Conservation (phyloP, 352 stramenopile genomes). For the Phytopythium aichiense region DNA sequence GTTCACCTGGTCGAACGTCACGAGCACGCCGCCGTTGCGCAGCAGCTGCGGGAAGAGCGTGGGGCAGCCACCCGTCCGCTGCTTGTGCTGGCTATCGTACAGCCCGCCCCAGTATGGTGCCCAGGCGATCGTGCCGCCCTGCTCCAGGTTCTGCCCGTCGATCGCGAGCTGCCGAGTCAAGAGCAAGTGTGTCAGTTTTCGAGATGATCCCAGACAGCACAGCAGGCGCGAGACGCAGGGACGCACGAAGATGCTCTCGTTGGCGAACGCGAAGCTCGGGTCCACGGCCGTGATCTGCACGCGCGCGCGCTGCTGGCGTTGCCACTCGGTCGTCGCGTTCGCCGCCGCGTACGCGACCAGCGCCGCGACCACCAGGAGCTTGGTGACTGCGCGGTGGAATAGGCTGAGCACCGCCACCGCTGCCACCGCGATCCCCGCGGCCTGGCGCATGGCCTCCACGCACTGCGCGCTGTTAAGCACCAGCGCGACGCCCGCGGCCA, state of each 20-base stretch:
- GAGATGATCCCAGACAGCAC: no score
- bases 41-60: slow-evolving; percentile 59
- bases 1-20: slow-evolving; percentile 67
- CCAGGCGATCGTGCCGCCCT: slow-evolving; percentile 66
- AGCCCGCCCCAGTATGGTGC: slow-evolving; percentile 62
- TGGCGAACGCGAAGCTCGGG: slow-evolving; percentile 71
- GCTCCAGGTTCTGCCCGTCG: slow-evolving; percentile 76
- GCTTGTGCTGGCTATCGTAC: slow-evolving; percentile 28
- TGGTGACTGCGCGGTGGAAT: slow-evolving; percentile 63
- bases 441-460: slow-evolving; percentile 7
- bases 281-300: slow-evolving; percentile 71
- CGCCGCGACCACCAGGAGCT: slow-evolving; percentile 45
- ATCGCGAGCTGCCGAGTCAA: slow-evolving; percentile 49
- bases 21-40: slow-evolving; percentile 62
- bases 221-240: not conserved
- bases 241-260: slow-evolving; percentile 81
- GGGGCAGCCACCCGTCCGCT: slow-evolving; percentile 27
- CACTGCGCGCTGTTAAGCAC: slow-evolving; percentile 10
- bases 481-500: slow-evolving; percentile 3
- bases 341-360: slow-evolving; percentile 19
- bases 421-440: slow-evolving; percentile 13
- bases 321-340: slow-evolving; percentile 34
- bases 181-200: not conserved
- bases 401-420: slow-evolving; percentile 23
- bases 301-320: slow-evolving; percentile 42